Conservation (phyloP, 257 asterid species). For the Ocimum tenuiflorum region DNA sequence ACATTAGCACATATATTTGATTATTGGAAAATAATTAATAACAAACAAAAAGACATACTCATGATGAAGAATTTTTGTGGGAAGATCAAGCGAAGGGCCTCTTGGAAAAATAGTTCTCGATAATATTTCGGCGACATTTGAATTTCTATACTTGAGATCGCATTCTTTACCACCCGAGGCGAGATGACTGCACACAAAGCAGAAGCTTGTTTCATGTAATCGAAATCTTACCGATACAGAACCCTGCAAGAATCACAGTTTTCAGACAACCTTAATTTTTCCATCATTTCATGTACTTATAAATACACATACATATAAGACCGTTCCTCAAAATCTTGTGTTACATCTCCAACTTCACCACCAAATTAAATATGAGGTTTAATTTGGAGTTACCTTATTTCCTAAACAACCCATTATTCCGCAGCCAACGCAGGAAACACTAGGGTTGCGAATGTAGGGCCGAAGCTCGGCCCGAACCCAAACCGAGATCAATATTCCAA, state of each 20-base stretch:
- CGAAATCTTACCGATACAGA: conserved; percentile 38
- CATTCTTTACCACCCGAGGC: conserved; percentile 31
- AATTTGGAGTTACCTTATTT: conserved; percentile 45
- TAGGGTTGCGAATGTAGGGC: conserved; percentile 36
- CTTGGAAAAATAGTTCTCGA: conserved; percentile 44
- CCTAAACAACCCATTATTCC: conserved; percentile 65
- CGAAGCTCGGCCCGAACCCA: conserved; percentile 52
- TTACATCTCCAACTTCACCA: too few species aligned
- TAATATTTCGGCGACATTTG: conserved; percentile 41
- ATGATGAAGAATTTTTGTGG: conserved; percentile 45
- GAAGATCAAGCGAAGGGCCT: conserved; percentile 43
- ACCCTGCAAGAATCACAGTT: conserved; percentile 29
- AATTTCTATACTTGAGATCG: conserved; percentile 41
- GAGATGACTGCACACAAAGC: conserved; percentile 44
- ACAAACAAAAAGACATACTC: conserved; percentile 33
- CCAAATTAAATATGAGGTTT: too few species aligned
- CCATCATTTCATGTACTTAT: too few species aligned
- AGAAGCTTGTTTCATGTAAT: conserved; percentile 39
- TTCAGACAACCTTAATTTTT: neutral
- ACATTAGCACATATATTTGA: too few species aligned
- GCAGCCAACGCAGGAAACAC: conserved; percentile 62
- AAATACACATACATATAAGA: too few species aligned
- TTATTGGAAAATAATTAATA: neutral
- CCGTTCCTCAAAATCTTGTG: too few species aligned
- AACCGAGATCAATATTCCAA: conserved; percentile 51